Evolutionary conservation across 352 stramenopile genomes (phyloP).

Genomic region (Halophytophthora polymorphica): DNA sequence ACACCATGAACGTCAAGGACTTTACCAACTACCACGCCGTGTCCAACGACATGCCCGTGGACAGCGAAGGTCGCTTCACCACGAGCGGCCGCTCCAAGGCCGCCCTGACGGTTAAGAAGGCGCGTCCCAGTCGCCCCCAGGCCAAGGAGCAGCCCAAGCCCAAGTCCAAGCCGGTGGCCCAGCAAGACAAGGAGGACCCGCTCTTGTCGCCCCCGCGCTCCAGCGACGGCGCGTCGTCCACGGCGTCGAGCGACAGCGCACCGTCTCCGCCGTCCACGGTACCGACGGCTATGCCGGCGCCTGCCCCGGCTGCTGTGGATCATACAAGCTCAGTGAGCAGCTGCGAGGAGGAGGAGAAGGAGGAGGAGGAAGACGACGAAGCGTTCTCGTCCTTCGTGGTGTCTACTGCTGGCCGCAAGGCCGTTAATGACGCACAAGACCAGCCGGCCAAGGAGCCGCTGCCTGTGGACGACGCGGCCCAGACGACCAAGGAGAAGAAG

Average conservation of each 20-base stretch:
- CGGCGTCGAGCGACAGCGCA: slow-evolving; percentile 18
- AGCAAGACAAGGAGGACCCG: slow-evolving; percentile 27
- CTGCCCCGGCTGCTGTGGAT: slow-evolving; percentile 5
- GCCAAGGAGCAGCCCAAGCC: slow-evolving; percentile 11
- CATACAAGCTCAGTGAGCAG: no score
- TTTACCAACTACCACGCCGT: slow-evolving; percentile 65
- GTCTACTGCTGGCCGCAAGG: slow-evolving; percentile 11
- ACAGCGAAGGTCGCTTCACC: slow-evolving; percentile 68
- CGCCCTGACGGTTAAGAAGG: slow-evolving; percentile 15
- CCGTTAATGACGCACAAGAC: slow-evolving; percentile 3
- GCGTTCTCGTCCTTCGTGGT: slow-evolving; percentile 28
- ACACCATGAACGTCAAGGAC: slow-evolving; percentile 74
- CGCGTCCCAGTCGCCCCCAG: slow-evolving; percentile 6
- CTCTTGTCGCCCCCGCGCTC: slow-evolving; percentile 18
- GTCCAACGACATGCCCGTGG: slow-evolving; percentile 42
- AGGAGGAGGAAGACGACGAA: slow-evolving; percentile 19
- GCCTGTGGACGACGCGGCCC: slow-evolving; percentile 12
- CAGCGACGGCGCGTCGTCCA: slow-evolving; percentile 25
- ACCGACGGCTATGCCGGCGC: slow-evolving; percentile 22
- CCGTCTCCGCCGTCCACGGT: slow-evolving; percentile 29
- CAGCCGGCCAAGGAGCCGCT: slow-evolving; percentile 20
- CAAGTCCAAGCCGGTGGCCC: neutral
- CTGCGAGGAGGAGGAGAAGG: slow-evolving; percentile 2
- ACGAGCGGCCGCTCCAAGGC: slow-evolving; percentile 12
- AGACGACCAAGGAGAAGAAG: slow-evolving; percentile 22